Percentiles rank a stretch among this genome's conserved stretches.
These are phyloP conservation scores for Nemania sp. DNA, from an alignment of 2,329 filamentous ascomycete genomes.

Conservation along the genomic window DNA sequence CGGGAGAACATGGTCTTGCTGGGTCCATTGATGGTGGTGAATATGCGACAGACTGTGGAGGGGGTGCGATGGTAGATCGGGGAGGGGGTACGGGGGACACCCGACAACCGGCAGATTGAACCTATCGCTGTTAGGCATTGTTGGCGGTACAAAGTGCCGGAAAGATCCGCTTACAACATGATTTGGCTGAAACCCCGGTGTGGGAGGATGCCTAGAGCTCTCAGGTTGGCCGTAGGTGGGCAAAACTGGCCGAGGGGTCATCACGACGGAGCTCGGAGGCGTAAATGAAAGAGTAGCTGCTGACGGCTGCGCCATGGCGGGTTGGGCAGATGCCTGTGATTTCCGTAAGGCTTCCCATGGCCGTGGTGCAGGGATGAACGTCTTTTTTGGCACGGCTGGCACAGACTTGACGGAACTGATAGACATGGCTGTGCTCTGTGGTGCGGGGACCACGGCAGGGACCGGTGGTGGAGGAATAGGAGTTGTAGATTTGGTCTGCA, in stretches of 20 bases:
- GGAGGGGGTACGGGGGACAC: conserved; percentile 26
- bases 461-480: conserved; percentile 23
- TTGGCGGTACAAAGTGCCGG: conserved; percentile 37
- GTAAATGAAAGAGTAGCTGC: neutral
- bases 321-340: conserved; percentile 24
- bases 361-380: conserved; percentile 39
- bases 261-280: conserved; percentile 4
- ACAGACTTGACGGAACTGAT: conserved; percentile 16
- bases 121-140: conserved; percentile 43
- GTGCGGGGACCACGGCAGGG: neutral
- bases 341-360: conserved; percentile 41
- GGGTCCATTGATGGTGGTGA: conserved; percentile 10
- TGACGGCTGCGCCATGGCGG: conserved; percentile 5
- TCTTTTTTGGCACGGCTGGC: conserved; percentile 31
- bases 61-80: conserved; percentile 12
- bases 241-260: conserved; percentile 13
- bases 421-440: conserved; percentile 6
- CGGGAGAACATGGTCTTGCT: neutral
- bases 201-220: conserved; percentile 28
- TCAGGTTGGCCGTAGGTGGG: conserved; percentile 19
- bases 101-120: conserved; percentile 31
- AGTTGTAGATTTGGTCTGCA: conserved; percentile 18
- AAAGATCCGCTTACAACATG: conserved; percentile 44
- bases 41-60: conserved; percentile 1
- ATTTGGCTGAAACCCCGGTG: conserved; percentile 34